phyloP scores from a whole-genome alignment of 768 basidiomycete species.

The Xerocomus brunneocitrinus region DNA sequence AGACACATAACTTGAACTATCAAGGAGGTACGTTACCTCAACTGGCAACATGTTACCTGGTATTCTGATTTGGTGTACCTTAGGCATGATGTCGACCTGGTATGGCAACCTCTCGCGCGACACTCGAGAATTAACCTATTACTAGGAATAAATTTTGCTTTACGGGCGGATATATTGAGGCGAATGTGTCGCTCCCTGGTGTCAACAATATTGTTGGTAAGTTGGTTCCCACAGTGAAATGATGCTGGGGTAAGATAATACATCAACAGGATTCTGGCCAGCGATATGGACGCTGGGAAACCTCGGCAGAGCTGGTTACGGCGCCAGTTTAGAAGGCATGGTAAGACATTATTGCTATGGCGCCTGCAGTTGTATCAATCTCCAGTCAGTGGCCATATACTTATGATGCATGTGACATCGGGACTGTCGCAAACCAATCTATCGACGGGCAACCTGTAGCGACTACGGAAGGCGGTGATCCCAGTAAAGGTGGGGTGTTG shows the following conservation, averaged over 20 bases:
- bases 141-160: constrained; percentile 86
- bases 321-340: constrained; percentile 55
- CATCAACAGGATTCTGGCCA: constrained; percentile 42
- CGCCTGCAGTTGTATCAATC: neutral
- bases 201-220: constrained; percentile 54
- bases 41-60: constrained; percentile 9
- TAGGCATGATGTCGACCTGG: constrained; percentile 48
- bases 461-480: constrained; percentile 57
- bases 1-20: constrained; percentile 44
- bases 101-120: constrained; percentile 7
- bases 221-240: neutral
- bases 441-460: constrained; percentile 62
- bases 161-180: constrained; percentile 74
- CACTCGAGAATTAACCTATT: constrained; percentile 5
- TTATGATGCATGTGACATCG: constrained; percentile 76
- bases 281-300: constrained; percentile 60
- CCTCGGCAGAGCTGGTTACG: constrained; percentile 62
- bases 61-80: constrained; percentile 34
- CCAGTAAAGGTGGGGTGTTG: constrained; percentile 40
- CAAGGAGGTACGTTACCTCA: constrained; percentile 31
- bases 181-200: constrained; percentile 61
- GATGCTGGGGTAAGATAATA: constrained; percentile 1
- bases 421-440: constrained; percentile 80
- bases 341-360: constrained; percentile 21
- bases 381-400: constrained; percentile 57